phyloP scores from a whole-genome alignment of 768 basidiomycete genomes.

The Russula virescens region DNA sequence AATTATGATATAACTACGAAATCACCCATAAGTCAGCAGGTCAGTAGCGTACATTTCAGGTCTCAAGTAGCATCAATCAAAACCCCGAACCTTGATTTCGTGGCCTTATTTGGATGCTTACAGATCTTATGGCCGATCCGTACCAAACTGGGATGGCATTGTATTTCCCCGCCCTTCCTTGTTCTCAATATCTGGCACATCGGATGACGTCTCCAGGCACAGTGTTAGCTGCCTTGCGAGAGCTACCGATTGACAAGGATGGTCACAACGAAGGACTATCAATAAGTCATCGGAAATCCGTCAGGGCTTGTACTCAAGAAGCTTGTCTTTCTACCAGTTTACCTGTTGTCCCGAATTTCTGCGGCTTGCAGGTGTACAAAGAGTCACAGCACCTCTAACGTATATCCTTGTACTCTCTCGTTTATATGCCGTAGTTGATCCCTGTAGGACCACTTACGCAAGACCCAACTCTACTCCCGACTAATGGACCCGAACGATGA shows the following conservation, averaged over 20 bases:
- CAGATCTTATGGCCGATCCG: neutral
- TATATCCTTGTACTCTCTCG: no score
- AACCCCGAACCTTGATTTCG: no score
- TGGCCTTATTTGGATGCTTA: no score
- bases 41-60: no score
- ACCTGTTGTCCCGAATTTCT: no score
- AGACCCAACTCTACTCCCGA: neutral
- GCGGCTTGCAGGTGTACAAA: no score
- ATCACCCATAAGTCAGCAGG: no score
- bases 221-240: neutral
- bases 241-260: neutral
- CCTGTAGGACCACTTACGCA: neutral
- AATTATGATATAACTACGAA: no score
- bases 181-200: slow-evolving; percentile 1
- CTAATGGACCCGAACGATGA: neutral
- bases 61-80: no score
- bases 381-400: no score
- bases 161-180: neutral
- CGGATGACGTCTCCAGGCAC: slow-evolving; percentile 16
- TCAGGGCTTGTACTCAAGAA: slow-evolving; percentile 5
- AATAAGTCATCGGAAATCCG: neutral
- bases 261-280: neutral
- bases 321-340: no score
- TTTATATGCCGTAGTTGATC: no score
- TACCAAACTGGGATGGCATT: slow-evolving; percentile 2